Base-by-base conservation (phyloP, 2,329 filamentous ascomycete genomes). In the Calonectria multiphialidica region DNA sequence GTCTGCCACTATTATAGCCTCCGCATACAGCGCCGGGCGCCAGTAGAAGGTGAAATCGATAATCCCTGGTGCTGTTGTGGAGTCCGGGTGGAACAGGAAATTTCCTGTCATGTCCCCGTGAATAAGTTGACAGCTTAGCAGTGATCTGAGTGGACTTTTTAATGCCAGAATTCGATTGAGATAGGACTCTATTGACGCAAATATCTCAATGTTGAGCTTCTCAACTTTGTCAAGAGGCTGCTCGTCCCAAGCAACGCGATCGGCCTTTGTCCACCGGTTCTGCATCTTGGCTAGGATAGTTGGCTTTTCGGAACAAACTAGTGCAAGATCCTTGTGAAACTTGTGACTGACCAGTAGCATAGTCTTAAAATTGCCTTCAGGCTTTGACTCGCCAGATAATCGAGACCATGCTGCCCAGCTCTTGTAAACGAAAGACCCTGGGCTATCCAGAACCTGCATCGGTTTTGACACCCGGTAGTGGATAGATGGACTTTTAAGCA, bases 41-140 rank as follows among this genome's bases (percentile, higher is more conserved):
- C 57, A 73, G 57, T 73, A 73, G 3, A 71, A 45, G 1, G 67
- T 74, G 5, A 74, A 53, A 0, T 73, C 67, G 2, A 74, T 71
- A 21, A 74, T 74, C 6, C 37, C 37, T 0, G 71, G 70, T 2
- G 55, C 35, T 0, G 5, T 64, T 47, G 9, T n/a, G 33, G 53
- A 18, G 21, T 49, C n/a, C 5, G 28, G 2, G 13, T 70, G 10
- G 3, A 74, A 73, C 0, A 74, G 30, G 1, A 74, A 42, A 40
- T 74, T 73, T 15, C 72, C 62, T 0, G 62, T 73, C 3, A 74
- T 47, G 37, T 74, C 66, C 2, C 72, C 70, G 7, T 73, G 70
- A 2, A 74, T 65, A 1, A 73, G 55, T 6, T 74, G 72, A 1
- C 25, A 40, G 33, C 23, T 23, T 25, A 40, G 33, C 3, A 13